A percentile compares a stretch with the other conserved stretches of the same genome.
Evolutionary conservation across 164 flowering plant species (phyloP).

Genomic region (Aristolochia californica): DNA sequence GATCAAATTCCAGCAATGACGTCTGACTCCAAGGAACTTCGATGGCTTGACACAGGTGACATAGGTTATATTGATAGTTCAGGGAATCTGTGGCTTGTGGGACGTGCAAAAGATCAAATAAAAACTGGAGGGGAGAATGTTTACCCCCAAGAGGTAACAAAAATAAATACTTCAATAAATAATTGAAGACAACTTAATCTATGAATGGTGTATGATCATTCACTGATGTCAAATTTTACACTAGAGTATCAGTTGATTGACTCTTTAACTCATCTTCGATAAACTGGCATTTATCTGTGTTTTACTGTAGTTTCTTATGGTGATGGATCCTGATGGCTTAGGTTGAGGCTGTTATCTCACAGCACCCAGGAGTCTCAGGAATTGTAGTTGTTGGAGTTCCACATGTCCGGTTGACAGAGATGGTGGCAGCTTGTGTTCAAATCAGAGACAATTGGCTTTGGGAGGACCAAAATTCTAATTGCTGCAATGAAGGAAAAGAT

Average conservation of each 20-base stretch:
- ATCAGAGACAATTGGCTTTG: constrained; percentile 52
- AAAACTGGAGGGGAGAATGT: constrained; percentile 96
- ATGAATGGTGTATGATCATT: neutral
- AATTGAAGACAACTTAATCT: neutral
- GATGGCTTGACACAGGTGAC: constrained; percentile 93
- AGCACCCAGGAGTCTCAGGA: constrained; percentile 58
- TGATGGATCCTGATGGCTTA: constrained; percentile 10
- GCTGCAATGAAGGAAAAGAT: constrained; percentile 1
- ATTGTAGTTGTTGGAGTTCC: constrained; percentile 59
- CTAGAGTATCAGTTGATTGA: too few species aligned
- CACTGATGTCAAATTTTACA: neutral
- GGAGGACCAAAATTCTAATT: constrained; percentile 19
- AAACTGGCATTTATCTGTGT: too few species aligned
- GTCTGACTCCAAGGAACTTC: constrained; percentile 11
- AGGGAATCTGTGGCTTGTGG: constrained; percentile 78
- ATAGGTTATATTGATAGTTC: constrained; percentile 51
- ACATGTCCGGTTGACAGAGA: constrained; percentile 57
- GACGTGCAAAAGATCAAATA: constrained; percentile 63
- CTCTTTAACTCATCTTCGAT: too few species aligned
- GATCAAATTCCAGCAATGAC: constrained; percentile 13
- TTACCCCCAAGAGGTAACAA: constrained; percentile 75
- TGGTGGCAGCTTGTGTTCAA: constrained; percentile 64
- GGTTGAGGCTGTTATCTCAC: constrained; percentile 62
- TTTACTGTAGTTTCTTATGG: neutral
- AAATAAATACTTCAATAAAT: neutral